A percentile compares a stretch with the other conserved stretches of the same genome.
Evolutionary conservation across 2,329 filamentous ascomycete species (phyloP).

Genomic region (Alternaria brassicae): DNA sequence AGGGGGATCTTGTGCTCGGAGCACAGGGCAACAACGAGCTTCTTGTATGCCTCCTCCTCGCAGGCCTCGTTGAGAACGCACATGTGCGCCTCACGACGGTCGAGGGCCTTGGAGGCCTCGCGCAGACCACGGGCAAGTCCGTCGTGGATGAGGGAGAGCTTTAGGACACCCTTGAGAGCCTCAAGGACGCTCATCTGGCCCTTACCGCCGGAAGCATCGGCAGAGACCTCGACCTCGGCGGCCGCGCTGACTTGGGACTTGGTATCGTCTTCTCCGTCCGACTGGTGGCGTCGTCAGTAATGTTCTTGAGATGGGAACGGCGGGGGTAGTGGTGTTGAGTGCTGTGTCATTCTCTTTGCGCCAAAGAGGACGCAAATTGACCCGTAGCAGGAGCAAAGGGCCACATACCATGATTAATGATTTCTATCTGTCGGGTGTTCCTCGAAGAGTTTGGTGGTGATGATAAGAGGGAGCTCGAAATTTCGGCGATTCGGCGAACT

Average conservation of each 20-base stretch:
- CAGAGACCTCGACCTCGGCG: constrained; percentile 94
- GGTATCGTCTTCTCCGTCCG: constrained; percentile 99
- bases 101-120: constrained; percentile 97
- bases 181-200: constrained; percentile 98
- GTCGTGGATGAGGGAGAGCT: constrained; percentile 99
- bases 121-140: constrained; percentile 97
- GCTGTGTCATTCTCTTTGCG: not conserved
- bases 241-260: constrained; percentile 77
- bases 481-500: constrained; percentile 22
- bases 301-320: not conserved
- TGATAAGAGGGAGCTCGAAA: constrained; percentile 29
- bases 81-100: constrained; percentile 99
- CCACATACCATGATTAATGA: constrained; percentile 52
- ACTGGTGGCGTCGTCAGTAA: constrained; percentile 62
- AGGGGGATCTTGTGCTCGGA: constrained; percentile 99
- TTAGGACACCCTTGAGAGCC: constrained; percentile 97
- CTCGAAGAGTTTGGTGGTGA: constrained; percentile 51
- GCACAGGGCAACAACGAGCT: constrained; percentile 98
- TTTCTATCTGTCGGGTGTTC: constrained; percentile 52
- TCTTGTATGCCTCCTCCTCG: constrained; percentile 99
- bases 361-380: not conserved
- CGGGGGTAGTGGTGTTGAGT: constrained; percentile 8
- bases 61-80: constrained; percentile 99
- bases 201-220: constrained; percentile 78
- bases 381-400: not conserved